Percentiles rank a stretch among this genome's conserved stretches.
Evolutionary conservation across 2,329 filamentous ascomycete genomes (phyloP).

Genomic region (Rugonectria rugulosa): DNA sequence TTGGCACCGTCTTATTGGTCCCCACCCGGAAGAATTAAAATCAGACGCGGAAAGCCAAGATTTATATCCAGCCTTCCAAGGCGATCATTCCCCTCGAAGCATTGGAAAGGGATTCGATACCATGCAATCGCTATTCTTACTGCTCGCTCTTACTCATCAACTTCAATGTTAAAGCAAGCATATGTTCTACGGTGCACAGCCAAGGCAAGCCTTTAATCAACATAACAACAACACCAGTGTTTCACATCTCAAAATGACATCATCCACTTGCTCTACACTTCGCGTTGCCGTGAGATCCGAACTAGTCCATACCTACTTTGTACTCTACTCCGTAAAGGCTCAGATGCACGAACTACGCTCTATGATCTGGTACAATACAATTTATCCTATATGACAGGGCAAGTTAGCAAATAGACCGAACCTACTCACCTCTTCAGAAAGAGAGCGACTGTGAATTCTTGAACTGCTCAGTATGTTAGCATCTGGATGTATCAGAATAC

Average conservation of each 20-base stretch:
- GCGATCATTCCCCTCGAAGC: neutral
- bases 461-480: slow-evolving; percentile 41
- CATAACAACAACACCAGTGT: too few species aligned
- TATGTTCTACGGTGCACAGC: too few species aligned
- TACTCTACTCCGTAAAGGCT: too few species aligned
- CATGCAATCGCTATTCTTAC: too few species aligned
- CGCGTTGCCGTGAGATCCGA: slow-evolving; percentile 19
- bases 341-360: slow-evolving; percentile 3
- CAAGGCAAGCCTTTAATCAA: neutral
- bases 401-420: too few species aligned
- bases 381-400: slow-evolving; percentile 1
- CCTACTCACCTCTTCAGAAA: too few species aligned
- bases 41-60: too few species aligned
- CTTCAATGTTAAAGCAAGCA: too few species aligned
- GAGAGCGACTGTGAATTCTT: too few species aligned
- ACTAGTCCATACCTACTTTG: neutral
- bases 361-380: neutral
- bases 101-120: too few species aligned
- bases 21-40: neutral
- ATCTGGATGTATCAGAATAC: slow-evolving; percentile 17
- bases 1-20: slow-evolving; percentile 8
- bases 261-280: neutral
- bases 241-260: slow-evolving; percentile 14
- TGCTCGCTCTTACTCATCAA: too few species aligned
- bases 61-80: too few species aligned